Base-by-base conservation (phyloP, 192 early-diverging fungal genomes). In the Linderina pennispora region DNA sequence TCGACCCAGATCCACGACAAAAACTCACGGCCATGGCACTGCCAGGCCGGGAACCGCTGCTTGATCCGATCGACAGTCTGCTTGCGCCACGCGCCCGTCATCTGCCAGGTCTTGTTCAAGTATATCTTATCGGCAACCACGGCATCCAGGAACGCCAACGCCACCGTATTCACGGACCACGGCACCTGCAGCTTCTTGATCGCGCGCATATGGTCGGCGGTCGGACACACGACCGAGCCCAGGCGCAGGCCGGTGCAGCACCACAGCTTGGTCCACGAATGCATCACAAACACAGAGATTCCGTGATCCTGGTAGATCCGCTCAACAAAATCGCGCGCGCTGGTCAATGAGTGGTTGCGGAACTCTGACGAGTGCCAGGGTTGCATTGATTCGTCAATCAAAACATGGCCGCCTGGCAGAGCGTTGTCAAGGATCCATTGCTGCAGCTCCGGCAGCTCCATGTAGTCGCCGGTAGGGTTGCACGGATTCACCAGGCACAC, bases 221-320 rank as follows among this genome's bases (percentile, higher is more conserved):
- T 90, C 7, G 91, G 89, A 58, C 89, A 90, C 11, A 93, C 81
- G 18, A 93, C 82, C 0, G 89, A 91, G 16, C 91, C 91, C 15
- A 91, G 65, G 36, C 91, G 85, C 48, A 93, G 75, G 20, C 91
- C 91, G 4, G 89, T 89, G 75, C 91, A 93, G 28, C 85, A 91
- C 89, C 89, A 93, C 37, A 93, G 76, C 61, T 93, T 93, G 33
- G 91, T 93, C 91, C 91, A 93, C 18, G 89, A 91, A 65, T 93
- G 91, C 68, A 93, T 89, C 15, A 92, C 69, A 63, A 84, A 90
- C 39, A 92, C 77, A 3, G 88, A 85, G 19, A 92, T 80, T 3
- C 81, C 77, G 22, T 77, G 77, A 21, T 69, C 70, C 44, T 60
- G 48, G 61, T 77, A 86, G 42, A 90, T 50, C 23, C 72, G 50